Percentiles rank a stretch among this genome's conserved stretches.
Conservation (phyloP, 495 filamentous ascomycete species). For the Tuber microsphaerosporum region DNA sequence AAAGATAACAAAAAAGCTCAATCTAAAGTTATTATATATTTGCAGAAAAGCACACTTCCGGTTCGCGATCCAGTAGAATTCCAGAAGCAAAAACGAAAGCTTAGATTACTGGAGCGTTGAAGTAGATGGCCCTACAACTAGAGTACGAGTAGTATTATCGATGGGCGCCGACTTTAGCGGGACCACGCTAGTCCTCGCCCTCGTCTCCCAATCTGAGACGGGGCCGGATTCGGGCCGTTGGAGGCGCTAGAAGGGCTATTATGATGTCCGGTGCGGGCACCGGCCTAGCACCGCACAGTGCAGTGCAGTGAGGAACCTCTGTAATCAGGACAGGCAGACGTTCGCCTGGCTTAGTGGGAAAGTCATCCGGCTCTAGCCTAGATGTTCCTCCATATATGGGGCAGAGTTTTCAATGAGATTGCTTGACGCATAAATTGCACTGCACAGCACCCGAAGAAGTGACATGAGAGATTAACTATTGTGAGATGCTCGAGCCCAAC, state of each 20-base stretch:
- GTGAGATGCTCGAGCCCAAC: not conserved
- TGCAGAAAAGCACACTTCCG: no score
- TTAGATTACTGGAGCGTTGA: not conserved
- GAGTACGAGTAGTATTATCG: not conserved
- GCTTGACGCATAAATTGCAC: not conserved
- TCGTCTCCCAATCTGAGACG: not conserved
- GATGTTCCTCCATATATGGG: not conserved
- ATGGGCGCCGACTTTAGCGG: not conserved
- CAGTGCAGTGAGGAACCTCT: not conserved
- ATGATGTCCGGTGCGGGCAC: no score
- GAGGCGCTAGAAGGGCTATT: no score
- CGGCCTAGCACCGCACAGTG: no score
- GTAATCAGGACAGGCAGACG: not conserved
- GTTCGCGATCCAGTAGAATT: no score
- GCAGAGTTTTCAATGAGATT: not conserved
- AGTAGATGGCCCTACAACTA: not conserved
- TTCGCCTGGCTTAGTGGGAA: not conserved
- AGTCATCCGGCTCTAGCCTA: not conserved
- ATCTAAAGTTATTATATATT: no score
- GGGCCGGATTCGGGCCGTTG: not conserved
- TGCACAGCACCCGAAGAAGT: not conserved
- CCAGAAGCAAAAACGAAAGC: no score
- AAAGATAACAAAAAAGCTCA: not conserved
- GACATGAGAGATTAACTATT: not conserved
- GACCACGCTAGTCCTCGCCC: no score